Evolutionary conservation across 169 alveolate genomes (phyloP), one percentile per base, ranked within the genome.

Genomic region (Cryptosporidium sp.): DNA sequence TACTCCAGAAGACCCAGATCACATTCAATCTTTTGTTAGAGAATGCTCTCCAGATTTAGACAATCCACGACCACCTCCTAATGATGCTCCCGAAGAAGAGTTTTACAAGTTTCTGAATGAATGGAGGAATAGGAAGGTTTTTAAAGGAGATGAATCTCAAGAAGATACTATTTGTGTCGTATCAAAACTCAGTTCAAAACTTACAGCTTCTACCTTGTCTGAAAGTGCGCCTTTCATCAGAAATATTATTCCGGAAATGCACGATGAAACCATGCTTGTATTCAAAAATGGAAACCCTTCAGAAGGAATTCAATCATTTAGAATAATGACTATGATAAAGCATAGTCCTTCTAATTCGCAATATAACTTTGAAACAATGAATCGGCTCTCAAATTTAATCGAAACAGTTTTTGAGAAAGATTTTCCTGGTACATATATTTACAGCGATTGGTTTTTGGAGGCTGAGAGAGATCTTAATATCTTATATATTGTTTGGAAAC

Each of bases 191-290:
- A 80, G 53, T 65, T 60, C 75, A 23, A 80, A 80, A 21, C 31
- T 62, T 39, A 80, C 61, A 26, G 67, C 61, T n/a, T 44, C 26
- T 16, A 80, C 37, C n/a, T n/a, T 80, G 21, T 53, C 48, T 29
- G 60, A 60, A 10, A 21, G 42, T 29, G 45, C 89, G 1, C 89
- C 89, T 26, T 80, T 80, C 21, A 42, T 80, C 62, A 37, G 65
- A 80, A 80, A 80, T 39, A 61, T 80, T 42, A 80, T 80, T 23
- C 89, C 89, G 0, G 89, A 80, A 31, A 80, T 80, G 89, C 89
- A 80, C 67, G 75, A 80, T 80, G 67, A 60, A 45, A 80, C 80
- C 18, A 80, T 80, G 89, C 68, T 80, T 7, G 68, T 80, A 14
- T 80, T 80, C n/a, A 73, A 73, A 31, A 65, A 80, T 80, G 68